Evolutionary conservation across 108 stramenopile species (phyloP).

Genomic region (Fistulifera solaris): DNA sequence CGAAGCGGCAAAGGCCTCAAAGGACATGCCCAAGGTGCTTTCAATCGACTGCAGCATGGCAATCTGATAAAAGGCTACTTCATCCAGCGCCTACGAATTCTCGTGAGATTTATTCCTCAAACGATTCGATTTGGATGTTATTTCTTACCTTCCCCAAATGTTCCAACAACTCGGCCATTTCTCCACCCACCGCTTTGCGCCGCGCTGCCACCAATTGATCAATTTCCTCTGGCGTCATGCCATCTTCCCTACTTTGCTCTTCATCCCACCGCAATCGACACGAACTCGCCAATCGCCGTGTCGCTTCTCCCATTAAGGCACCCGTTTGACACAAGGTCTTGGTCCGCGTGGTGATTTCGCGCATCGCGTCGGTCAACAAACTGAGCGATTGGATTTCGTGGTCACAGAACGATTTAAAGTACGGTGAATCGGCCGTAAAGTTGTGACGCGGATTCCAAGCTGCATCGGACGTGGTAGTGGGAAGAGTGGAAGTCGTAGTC

Average conservation of each 20-base stretch:
- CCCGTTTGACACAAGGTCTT: constrained; percentile 78
- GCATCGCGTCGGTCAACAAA: constrained; percentile 55
- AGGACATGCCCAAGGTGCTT: constrained; percentile 53
- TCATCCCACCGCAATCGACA: constrained; percentile 47
- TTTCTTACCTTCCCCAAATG: constrained; percentile 53
- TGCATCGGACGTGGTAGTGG: no score
- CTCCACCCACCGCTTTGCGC: constrained; percentile 50
- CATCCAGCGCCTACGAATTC: constrained; percentile 52
- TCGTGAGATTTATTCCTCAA: no score
- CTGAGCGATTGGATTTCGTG: constrained; percentile 62
- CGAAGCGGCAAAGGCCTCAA: constrained; percentile 46
- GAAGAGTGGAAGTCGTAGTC: no score
- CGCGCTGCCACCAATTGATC: constrained; percentile 20
- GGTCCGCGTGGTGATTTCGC: constrained; percentile 65
- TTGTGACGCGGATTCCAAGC: constrained; percentile 14
- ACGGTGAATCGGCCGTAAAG: constrained; percentile 82
- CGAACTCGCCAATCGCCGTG: constrained; percentile 51
- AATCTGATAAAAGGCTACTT: constrained; percentile 70
- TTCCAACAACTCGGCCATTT: constrained; percentile 49
- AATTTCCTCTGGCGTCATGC: constrained; percentile 10
- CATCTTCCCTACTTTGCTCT: constrained; percentile 11
- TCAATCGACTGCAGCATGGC: constrained; percentile 69
- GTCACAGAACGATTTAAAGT: constrained; percentile 71
- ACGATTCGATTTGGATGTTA: no score
- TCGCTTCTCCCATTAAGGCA: constrained; percentile 74